phyloP scores from a whole-genome alignment of 495 filamentous ascomycete species.

The Penicillium psychrofluorescens region DNA sequence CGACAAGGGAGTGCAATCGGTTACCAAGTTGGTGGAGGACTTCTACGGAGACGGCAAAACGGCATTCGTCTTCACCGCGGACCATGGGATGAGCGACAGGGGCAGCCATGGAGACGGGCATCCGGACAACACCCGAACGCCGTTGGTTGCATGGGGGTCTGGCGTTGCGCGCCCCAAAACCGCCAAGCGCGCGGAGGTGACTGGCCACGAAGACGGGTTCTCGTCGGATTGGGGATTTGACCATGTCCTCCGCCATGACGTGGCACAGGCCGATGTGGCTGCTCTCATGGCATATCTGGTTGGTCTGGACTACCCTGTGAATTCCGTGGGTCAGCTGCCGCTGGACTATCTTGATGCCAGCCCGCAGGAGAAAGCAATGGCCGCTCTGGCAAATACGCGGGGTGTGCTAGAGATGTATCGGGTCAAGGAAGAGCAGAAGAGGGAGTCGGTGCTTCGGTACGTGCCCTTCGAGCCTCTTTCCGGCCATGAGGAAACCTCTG shows the following conservation, averaged over 20 bases:
- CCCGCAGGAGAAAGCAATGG: conserved; percentile 71
- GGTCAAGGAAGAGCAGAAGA: conserved; percentile 88
- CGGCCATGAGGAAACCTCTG: conserved; percentile 49
- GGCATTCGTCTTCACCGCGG: conserved; percentile 93
- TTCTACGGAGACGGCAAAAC: conserved; percentile 93
- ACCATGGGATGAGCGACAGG: conserved; percentile 99
- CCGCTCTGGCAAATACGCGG: conserved; percentile 75
- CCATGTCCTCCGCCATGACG: conserved; percentile 77
- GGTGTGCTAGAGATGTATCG: conserved; percentile 95
- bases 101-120: conserved; percentile 97
- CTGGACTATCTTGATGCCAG: conserved; percentile 69
- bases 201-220: conserved; percentile 88
- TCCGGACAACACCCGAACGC: conserved; percentile 94
- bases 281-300: conserved; percentile 95
- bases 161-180: conserved; percentile 73
- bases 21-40: conserved; percentile 71
- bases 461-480: conserved; percentile 59
- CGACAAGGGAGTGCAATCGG: conserved; percentile 77
- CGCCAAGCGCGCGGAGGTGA: conserved; percentile 42
- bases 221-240: conserved; percentile 84
- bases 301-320: conserved; percentile 86
- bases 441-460: conserved; percentile 65
- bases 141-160: conserved; percentile 89
- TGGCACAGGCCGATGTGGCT: conserved; percentile 90
- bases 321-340: conserved; percentile 92